These are phyloP conservation scores for Dothistroma pini DNA, from an alignment of 2,329 filamentous ascomycete species.

Conservation along the genomic window DNA sequence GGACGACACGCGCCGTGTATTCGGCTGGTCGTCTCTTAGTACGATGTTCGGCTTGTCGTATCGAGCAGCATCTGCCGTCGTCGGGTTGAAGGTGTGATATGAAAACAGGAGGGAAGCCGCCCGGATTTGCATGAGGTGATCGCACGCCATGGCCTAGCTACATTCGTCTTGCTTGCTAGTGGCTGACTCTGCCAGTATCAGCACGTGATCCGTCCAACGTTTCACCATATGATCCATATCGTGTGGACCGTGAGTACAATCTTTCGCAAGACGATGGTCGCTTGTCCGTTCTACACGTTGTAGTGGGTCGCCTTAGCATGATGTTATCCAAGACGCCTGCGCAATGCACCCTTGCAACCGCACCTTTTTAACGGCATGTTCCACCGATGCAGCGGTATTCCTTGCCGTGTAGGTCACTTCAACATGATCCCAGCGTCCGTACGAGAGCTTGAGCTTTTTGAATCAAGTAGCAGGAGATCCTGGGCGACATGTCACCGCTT, in stretches of 20 bases:
- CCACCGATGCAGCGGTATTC: neutral
- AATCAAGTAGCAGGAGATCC: neutral
- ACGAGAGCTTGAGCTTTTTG: neutral
- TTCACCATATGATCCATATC: neutral
- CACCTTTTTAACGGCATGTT: neutral
- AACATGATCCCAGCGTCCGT: neutral
- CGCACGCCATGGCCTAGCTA: constrained; percentile 2
- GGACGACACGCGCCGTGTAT: constrained; percentile 7
- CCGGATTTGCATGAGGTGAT: neutral
- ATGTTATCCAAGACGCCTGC: neutral
- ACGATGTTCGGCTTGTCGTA: constrained; percentile 1
- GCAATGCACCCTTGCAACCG: neutral
- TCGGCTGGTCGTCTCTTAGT: constrained; percentile 6
- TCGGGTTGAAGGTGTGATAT: neutral
- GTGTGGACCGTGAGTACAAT: neutral
- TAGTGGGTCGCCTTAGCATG: constrained; percentile 1
- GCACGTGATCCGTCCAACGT: neutral
- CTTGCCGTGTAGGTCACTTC: neutral
- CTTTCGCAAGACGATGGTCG: neutral
- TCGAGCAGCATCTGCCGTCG: neutral
- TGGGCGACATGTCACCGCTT: neutral
- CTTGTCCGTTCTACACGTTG: neutral
- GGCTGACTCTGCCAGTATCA: neutral
- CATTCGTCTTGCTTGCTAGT: neutral
- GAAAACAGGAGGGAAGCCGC: neutral